These are phyloP conservation scores for Dipodascus albidus DNA, from an alignment of 805 yeast genomes.

Conservation along the genomic window DNA sequence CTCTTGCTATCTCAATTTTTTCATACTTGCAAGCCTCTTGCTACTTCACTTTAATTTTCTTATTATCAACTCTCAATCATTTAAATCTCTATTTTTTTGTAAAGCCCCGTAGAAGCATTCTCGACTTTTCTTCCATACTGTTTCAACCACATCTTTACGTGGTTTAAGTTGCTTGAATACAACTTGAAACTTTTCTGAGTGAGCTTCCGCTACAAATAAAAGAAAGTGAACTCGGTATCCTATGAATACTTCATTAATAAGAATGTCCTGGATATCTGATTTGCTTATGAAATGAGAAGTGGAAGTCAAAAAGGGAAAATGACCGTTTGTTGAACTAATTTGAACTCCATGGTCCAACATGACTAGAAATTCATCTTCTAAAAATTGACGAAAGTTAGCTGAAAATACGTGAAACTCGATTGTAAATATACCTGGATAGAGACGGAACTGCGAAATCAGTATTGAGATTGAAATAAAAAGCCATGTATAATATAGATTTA, in stretches of 20 bases:
- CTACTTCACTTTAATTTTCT: no score
- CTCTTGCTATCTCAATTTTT: no score
- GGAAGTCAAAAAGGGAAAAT: slow-evolving; percentile 18
- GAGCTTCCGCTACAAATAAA: slow-evolving; percentile 45
- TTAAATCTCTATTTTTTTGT: not conserved
- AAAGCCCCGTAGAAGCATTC: not conserved
- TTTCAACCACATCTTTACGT: not conserved
- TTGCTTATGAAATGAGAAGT: slow-evolving; percentile 41
- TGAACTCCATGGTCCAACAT: slow-evolving; percentile 40
- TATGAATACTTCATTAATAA: slow-evolving; percentile 66
- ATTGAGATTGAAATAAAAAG: not conserved
- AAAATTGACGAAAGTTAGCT: slow-evolving; percentile 5
- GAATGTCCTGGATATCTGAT: slow-evolving; percentile 46
- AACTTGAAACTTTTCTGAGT: slow-evolving; percentile 22
- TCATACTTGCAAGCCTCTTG: no score
- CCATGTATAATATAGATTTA: not conserved
- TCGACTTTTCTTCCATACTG: not conserved
- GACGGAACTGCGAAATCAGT: not conserved
- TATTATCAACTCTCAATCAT: no score
- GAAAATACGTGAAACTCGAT: not conserved
- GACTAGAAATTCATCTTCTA: slow-evolving; percentile 30
- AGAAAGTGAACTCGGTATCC: slow-evolving; percentile 58
- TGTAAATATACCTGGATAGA: slow-evolving; percentile 4
- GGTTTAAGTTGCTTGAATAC: slow-evolving; percentile 16
- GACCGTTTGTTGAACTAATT: slow-evolving; percentile 23